A percentile compares a stretch with the other conserved stretches of the same genome.
These are phyloP conservation scores for Sporothrix euskadiensis DNA, from an alignment of 2,329 filamentous ascomycete genomes.

Conservation along the genomic window DNA sequence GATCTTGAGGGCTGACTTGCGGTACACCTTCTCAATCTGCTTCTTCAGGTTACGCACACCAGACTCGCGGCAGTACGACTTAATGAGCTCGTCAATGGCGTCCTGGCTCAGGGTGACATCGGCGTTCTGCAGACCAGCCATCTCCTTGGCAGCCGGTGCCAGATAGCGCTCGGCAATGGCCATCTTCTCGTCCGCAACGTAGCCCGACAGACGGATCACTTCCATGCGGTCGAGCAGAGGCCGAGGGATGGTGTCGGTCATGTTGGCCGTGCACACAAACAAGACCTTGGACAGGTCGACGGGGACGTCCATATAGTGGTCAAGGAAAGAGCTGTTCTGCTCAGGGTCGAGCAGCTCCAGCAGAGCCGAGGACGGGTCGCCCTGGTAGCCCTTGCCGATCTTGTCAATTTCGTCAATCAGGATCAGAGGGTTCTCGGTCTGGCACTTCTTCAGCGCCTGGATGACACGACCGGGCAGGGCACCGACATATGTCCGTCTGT, in stretches of 20 bases:
- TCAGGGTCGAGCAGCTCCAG: slow-evolving; percentile 94
- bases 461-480: slow-evolving; percentile 95
- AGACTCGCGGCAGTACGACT: slow-evolving; percentile 96
- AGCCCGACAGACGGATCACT: slow-evolving; percentile 91
- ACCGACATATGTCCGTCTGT: slow-evolving; percentile 93
- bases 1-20: slow-evolving; percentile 95
- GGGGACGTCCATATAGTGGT: slow-evolving; percentile 98
- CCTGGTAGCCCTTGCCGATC: slow-evolving; percentile 93
- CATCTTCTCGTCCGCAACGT: slow-evolving; percentile 98
- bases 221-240: slow-evolving; percentile 97
- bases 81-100: slow-evolving; percentile 95
- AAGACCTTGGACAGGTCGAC: slow-evolving; percentile 96
- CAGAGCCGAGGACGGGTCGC: slow-evolving; percentile 90
- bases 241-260: slow-evolving; percentile 95
- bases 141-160: slow-evolving; percentile 88
- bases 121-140: slow-evolving; percentile 85
- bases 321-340: slow-evolving; percentile 94
- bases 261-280: slow-evolving; percentile 98
- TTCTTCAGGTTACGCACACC: slow-evolving; percentile 98
- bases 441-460: slow-evolving; percentile 97
- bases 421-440: slow-evolving; percentile 96
- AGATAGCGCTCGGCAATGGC: slow-evolving; percentile 94
- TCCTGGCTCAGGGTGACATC: slow-evolving; percentile 84
- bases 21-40: slow-evolving; percentile 98
- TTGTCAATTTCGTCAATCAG: slow-evolving; percentile 98